A percentile compares a stretch with the other conserved stretches of the same genome.
Evolutionary conservation across 2,329 filamentous ascomycete genomes (phyloP).

Genomic region (Didymosphaeria variabile): DNA sequence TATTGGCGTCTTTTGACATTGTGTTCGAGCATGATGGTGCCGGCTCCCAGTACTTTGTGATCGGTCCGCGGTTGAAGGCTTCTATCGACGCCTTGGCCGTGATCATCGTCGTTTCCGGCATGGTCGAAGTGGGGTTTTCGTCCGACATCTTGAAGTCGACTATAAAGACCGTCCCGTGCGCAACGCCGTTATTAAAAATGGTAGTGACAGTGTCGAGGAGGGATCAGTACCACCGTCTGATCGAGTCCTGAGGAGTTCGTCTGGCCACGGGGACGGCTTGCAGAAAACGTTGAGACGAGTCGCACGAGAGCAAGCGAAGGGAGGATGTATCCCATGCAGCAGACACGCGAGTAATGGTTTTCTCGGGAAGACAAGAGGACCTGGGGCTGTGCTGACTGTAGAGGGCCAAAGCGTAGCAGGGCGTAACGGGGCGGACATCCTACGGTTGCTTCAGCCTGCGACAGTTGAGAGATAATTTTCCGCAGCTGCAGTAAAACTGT

Average conservation of each 20-base stretch:
- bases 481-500: background rate
- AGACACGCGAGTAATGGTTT: too few species aligned
- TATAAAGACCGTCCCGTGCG: background rate
- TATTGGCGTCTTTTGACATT: background rate
- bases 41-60: slow-evolving; percentile 3
- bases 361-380: background rate
- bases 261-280: background rate
- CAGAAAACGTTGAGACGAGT: background rate
- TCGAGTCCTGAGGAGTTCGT: background rate
- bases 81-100: background rate
- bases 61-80: background rate
- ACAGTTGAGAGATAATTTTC: background rate
- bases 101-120: background rate
- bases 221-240: background rate
- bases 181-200: background rate
- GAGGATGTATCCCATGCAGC: background rate
- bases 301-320: background rate
- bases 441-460: background rate
- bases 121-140: background rate
- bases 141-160: background rate
- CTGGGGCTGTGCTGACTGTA: background rate
- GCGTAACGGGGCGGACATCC: slow-evolving; percentile 5
- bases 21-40: background rate
- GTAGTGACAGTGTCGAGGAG: background rate
- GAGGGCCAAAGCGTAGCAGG: background rate